A percentile compares a stretch with the other conserved stretches of the same genome.
These are phyloP conservation scores for Xylariaceae sp. DNA, from an alignment of 2,329 filamentous ascomycete species.

Conservation along the genomic window DNA sequence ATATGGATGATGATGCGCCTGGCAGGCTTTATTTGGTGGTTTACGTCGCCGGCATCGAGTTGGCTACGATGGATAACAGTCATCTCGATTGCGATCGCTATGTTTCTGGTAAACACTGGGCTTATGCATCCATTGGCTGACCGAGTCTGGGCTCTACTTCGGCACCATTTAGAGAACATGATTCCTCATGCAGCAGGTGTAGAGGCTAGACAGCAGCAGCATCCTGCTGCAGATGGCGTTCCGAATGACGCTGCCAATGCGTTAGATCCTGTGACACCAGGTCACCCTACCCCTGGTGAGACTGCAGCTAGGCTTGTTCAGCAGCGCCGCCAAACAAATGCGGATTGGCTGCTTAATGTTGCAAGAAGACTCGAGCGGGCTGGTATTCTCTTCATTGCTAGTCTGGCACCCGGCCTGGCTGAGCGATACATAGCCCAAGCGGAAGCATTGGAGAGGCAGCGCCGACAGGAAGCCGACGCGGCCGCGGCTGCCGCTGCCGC, in stretches of 20 bases:
- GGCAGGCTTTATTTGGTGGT: slow-evolving; percentile 58
- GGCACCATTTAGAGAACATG: slow-evolving; percentile 54
- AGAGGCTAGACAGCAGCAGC: slow-evolving; percentile 23
- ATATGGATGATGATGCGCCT: slow-evolving; percentile 57
- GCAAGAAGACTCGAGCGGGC: slow-evolving; percentile 54
- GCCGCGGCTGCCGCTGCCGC: slow-evolving; percentile 36
- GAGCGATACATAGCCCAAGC: slow-evolving; percentile 58
- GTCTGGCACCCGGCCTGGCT: slow-evolving; percentile 59
- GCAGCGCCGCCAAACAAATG: slow-evolving; percentile 41
- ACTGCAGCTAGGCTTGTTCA: slow-evolving; percentile 51
- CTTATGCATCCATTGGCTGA: slow-evolving; percentile 52
- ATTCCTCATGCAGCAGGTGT: slow-evolving; percentile 46
- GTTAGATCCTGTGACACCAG: slow-evolving; percentile 27
- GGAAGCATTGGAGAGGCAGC: slow-evolving; percentile 42
- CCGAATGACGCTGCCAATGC: slow-evolving; percentile 27
- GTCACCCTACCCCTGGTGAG: slow-evolving; percentile 40
- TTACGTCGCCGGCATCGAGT: slow-evolving; percentile 52
- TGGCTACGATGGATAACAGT: slow-evolving; percentile 57
- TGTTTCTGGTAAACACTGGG: slow-evolving; percentile 58
- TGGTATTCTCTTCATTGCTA: slow-evolving; percentile 58
- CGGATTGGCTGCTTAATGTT: slow-evolving; percentile 46
- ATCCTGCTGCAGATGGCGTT: slow-evolving; percentile 26
- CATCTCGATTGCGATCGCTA: slow-evolving; percentile 46
- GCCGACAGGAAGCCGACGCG: slow-evolving; percentile 40
- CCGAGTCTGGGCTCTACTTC: slow-evolving; percentile 51